These are phyloP conservation scores for Penicillium waksmanii DNA, from an alignment of 495 filamentous ascomycete species.

Conservation along the genomic window DNA sequence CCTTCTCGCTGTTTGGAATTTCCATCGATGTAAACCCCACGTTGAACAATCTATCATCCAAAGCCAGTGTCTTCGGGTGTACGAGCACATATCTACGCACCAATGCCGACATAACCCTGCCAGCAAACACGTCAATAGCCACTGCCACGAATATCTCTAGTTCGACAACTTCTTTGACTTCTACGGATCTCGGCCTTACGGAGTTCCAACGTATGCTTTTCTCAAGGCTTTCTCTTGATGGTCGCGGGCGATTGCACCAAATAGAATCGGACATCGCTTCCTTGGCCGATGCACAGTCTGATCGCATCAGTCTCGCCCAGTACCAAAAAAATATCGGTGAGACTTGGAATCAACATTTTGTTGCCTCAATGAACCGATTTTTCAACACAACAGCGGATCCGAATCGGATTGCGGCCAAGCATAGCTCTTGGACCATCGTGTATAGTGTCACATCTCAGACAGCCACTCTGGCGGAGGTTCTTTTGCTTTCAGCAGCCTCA, in stretches of 20 bases:
- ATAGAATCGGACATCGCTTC: not conserved
- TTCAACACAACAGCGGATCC: slow-evolving; percentile 20
- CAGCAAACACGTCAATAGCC: slow-evolving; percentile 13
- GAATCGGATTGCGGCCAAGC: slow-evolving; percentile 4
- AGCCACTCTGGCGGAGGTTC: slow-evolving; percentile 20
- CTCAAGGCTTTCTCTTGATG: not conserved
- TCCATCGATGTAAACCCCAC: slow-evolving; percentile 13
- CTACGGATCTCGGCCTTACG: slow-evolving; percentile 4
- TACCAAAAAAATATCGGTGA: slow-evolving; percentile 14
- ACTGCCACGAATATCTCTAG: not conserved
- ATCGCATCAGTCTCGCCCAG: not conserved
- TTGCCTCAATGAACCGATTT: slow-evolving; percentile 20
- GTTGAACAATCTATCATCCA: slow-evolving; percentile 6
- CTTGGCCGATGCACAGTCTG: not conserved
- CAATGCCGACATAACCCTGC: slow-evolving; percentile 16
- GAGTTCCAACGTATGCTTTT: slow-evolving; percentile 11
- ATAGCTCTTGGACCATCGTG: slow-evolving; percentile 9
- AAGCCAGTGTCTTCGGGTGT: slow-evolving; percentile 24
- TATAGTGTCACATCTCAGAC: slow-evolving; percentile 17
- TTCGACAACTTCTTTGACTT: not conserved
- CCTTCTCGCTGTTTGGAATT: slow-evolving; percentile 16
- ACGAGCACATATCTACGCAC: slow-evolving; percentile 15
- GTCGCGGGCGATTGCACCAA: not conserved
- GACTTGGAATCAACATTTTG: slow-evolving; percentile 29
- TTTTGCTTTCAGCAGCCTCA: slow-evolving; percentile 7